Evolutionary conservation across 2,329 filamentous ascomycete species (phyloP), one percentile per base, ranked within the genome.

Genomic region (Xylariales sp.): DNA sequence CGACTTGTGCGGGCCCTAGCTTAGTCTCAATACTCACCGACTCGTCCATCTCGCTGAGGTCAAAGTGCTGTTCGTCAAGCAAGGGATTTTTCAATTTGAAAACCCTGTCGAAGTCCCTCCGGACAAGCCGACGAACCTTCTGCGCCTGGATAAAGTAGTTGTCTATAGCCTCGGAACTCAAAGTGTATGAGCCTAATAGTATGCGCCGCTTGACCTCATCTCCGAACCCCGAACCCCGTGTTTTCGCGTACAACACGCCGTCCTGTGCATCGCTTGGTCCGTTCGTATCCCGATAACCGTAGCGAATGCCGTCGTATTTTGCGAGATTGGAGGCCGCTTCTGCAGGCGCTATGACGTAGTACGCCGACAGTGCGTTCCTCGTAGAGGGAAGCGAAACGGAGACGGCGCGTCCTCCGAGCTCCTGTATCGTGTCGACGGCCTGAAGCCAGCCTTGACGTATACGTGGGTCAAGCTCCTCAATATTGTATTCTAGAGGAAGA

Each of bases 71-170:
- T 3, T 80, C 77, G 52, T 84, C 83, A 55, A 84, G 82, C 3
- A 98, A 84, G 3, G 91, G 91, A 76, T 97, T 94, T 3, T 82
- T 81, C 50, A 89, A 80, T 16, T 81, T 80, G 77, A 99, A 97
- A 0, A 93, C 90, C 1, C 85, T 81, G 79, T 98, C 89, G 78
- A 99, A 99, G 76, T 99, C 96, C 41, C 84, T 83, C 77, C 96
- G 91, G 1, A 99, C 93, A 18, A 97, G 83, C 62, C 93, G 87
- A 1, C 96, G 90, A 46, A 97, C 89, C 71, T 91, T 91, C 81
- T 99, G 96, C 53, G 96, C 96, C 78, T 97, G 92, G 69, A 97
- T 88, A 76, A 99, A 99, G 80, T 98, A 97, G 78, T 98, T 99
- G 79, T 97, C 92, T 76, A 97, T 96, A 9, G 94, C 94, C 69